These are phyloP conservation scores for Malassezia arunalokei DNA, from an alignment of 1,284 basidiomycete species.

Conservation along the genomic window DNA sequence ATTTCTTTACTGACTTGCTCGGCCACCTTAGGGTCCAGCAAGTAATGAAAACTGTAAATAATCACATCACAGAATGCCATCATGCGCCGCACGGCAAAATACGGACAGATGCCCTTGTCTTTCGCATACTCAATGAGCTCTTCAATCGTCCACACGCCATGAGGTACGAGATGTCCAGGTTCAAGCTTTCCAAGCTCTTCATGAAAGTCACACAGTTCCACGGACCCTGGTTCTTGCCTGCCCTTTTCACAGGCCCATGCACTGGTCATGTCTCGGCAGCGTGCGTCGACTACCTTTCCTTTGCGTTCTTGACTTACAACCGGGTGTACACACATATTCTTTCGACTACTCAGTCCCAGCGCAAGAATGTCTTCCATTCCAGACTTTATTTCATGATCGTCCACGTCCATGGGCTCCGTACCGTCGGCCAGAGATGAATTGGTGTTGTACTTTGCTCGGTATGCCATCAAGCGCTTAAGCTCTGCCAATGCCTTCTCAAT, in stretches of 20 bases:
- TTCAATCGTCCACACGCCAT: constrained; percentile 85
- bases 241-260: constrained; percentile 73
- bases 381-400: constrained; percentile 48
- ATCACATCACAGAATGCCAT: constrained; percentile 90
- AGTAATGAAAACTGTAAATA: constrained; percentile 98
- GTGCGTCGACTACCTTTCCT: constrained; percentile 89
- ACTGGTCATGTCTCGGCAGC: constrained; percentile 89
- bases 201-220: constrained; percentile 86
- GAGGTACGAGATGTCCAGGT: constrained; percentile 68
- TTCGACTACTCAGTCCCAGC: constrained; percentile 82
- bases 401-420: constrained; percentile 57
- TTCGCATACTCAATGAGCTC: constrained; percentile 81
- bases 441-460: constrained; percentile 51
- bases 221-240: constrained; percentile 74
- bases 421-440: constrained; percentile 48
- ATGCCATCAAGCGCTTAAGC: constrained; percentile 84
- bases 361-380: constrained; percentile 60
- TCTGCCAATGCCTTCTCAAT: constrained; percentile 97
- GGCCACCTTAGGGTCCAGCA: constrained; percentile 96
- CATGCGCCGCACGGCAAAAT: constrained; percentile 93
- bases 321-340: constrained; percentile 92
- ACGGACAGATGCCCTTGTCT: constrained; percentile 79
- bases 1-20: constrained; percentile 97
- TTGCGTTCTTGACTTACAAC: constrained; percentile 95
- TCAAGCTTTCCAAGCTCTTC: constrained; percentile 75